phyloP scores from a whole-genome alignment of 331 rosid genomes.

The Arachis monticola region DNA sequence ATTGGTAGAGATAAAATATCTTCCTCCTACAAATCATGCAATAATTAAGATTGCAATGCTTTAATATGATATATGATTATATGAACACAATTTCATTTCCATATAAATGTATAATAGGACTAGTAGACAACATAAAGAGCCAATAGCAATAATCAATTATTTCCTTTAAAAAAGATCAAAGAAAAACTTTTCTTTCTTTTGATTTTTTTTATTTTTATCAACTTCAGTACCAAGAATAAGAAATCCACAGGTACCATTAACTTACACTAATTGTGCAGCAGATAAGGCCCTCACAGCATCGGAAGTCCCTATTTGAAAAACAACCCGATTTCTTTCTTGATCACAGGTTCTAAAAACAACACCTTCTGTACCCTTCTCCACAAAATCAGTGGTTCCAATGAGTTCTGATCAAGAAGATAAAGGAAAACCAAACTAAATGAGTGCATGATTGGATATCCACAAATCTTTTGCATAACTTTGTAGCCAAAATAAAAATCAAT shows the following conservation, averaged over 20 bases:
- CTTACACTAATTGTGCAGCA: conserved; percentile 89
- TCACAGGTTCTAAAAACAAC: conserved; percentile 89
- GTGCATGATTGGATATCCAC: conserved; percentile 16
- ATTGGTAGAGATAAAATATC: conserved; percentile 1
- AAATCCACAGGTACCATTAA: conserved; percentile 27
- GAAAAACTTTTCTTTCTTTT: neutral
- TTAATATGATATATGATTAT: conserved; percentile 5
- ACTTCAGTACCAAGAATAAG: conserved; percentile 18
- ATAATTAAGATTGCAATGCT: conserved; percentile 20
- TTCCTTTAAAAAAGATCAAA: conserved; percentile 19
- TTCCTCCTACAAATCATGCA: neutral
- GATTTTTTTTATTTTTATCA: neutral
- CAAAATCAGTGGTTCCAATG: conserved; percentile 75
- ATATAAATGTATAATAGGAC: conserved; percentile 4
- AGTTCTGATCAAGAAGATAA: conserved; percentile 47
- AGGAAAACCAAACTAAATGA: conserved; percentile 17
- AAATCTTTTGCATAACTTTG: conserved; percentile 7
- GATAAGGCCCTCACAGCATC: conserved; percentile 79
- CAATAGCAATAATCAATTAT: conserved; percentile 12
- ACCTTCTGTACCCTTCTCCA: conserved; percentile 75
- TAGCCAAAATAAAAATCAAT: conserved; percentile 4
- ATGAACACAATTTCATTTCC: conserved; percentile 9
- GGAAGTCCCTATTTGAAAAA: conserved; percentile 91
- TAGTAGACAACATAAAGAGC: conserved; percentile 7
- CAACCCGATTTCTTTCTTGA: conserved; percentile 71